Evolutionary conservation across 2,329 filamentous ascomycete genomes (phyloP).

Genomic region (Clarireedia monteithiana): DNA sequence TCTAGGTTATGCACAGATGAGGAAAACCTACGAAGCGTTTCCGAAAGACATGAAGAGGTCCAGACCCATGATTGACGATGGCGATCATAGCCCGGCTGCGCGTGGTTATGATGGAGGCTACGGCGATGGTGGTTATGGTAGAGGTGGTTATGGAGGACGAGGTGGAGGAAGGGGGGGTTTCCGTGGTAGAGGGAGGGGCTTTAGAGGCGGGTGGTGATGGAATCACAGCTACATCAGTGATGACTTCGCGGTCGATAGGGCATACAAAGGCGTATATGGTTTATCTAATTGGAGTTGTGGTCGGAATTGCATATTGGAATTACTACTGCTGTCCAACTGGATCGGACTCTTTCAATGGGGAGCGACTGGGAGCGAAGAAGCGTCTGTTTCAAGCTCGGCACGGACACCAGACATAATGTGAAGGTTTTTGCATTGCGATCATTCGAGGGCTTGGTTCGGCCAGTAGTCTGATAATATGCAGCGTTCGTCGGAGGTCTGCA

Average conservation of each 20-base stretch:
- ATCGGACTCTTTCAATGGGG: no score
- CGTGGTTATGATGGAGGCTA: constrained; percentile 48
- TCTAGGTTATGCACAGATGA: constrained; percentile 94
- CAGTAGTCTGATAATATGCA: no score
- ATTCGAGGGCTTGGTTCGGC: no score
- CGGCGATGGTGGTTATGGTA: constrained; percentile 33
- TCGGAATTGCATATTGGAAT: not conserved
- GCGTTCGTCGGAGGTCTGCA: no score
- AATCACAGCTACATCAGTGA: not conserved
- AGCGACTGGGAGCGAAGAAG: no score
- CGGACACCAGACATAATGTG: no score
- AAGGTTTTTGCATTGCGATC: no score
- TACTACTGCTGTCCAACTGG: not conserved
- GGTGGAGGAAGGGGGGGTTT: constrained; percentile 22
- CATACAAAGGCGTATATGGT: not conserved
- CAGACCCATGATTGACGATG: constrained; percentile 47
- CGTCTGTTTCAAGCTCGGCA: no score
- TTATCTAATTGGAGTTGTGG: constrained; percentile 4
- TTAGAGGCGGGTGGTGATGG: constrained; percentile 23
- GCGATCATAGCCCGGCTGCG: constrained; percentile 42
- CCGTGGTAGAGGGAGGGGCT: constrained; percentile 20
- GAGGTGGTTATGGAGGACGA: constrained; percentile 33
- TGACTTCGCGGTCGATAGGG: no score
- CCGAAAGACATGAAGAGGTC: constrained; percentile 75
- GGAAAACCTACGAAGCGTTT: constrained; percentile 83